Evolutionary conservation across 495 filamentous ascomycete genomes (phyloP).

Genomic region (Evansstolkia leycettana): DNA sequence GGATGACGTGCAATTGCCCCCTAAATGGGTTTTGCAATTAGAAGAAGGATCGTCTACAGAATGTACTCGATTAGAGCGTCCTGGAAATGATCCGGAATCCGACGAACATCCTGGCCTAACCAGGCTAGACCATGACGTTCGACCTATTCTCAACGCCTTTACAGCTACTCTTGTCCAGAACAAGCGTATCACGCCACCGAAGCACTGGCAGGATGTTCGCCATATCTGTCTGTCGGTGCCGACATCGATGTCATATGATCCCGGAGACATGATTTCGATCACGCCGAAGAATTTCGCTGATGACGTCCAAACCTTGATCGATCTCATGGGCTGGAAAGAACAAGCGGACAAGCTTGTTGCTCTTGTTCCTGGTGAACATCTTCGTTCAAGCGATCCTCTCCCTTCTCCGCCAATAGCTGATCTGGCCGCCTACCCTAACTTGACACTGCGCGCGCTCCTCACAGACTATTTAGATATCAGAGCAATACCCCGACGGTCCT

Average conservation of each 20-base stretch:
- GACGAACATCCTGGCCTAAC: constrained; percentile 9
- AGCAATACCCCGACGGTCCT: constrained; percentile 74
- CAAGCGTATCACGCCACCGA: constrained; percentile 55
- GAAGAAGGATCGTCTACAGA: constrained; percentile 6
- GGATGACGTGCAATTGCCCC: constrained; percentile 61
- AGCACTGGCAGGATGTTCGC: constrained; percentile 93
- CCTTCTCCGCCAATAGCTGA: constrained; percentile 30
- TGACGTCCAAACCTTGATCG: constrained; percentile 65
- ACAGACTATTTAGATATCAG: constrained; percentile 77
- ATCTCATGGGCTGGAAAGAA: constrained; percentile 60
- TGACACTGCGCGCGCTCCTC: constrained; percentile 67
- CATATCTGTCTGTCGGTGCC: constrained; percentile 48
- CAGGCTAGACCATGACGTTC: constrained; percentile 32
- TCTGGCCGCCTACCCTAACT: constrained; percentile 24
- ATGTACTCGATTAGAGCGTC: constrained; percentile 2
- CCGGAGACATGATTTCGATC: constrained; percentile 68
- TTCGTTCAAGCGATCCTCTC: constrained; percentile 8
- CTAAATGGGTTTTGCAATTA: constrained; percentile 61
- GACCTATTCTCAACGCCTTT: constrained; percentile 41
- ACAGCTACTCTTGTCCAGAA: constrained; percentile 39
- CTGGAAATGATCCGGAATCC: too few relatives aligned
- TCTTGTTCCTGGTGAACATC: constrained; percentile 25
- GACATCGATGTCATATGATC: constrained; percentile 33
- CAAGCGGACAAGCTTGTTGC: constrained; percentile 54
- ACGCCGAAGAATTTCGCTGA: constrained; percentile 74